Percentiles rank a stretch among this genome's conserved stretches.
phyloP scores from a whole-genome alignment of 371 early-diverging fungal genomes.

The Gilbertella persicaria region DNA sequence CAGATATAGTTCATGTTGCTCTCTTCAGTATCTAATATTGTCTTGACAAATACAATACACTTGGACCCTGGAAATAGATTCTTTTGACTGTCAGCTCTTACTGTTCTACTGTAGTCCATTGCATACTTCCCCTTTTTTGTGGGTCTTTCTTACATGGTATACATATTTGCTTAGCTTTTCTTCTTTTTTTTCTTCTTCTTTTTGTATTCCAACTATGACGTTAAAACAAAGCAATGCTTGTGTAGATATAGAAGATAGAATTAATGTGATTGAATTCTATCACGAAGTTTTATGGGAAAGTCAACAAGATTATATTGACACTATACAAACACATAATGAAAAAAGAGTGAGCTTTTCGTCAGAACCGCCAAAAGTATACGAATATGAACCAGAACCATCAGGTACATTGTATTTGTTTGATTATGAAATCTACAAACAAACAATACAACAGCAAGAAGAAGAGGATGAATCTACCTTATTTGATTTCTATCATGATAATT shows the following conservation, averaged over 20 bases:
- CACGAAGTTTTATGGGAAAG: conserved; percentile 18
- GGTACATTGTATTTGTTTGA: too few species aligned
- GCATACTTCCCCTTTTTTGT: not conserved
- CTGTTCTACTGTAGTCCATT: too few species aligned
- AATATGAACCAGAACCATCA: conserved; percentile 23
- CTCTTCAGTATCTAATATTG: too few species aligned
- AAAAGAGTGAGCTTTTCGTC: conserved; percentile 15
- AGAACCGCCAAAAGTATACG: conserved; percentile 14
- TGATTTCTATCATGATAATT: conserved; percentile 2
- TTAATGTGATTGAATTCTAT: conserved; percentile 19
- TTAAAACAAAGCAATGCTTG: not conserved
- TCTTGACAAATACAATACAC: too few species aligned
- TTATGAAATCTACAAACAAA: not conserved
- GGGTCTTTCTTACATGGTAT: not conserved
- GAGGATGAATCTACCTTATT: too few species aligned
- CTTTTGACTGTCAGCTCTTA: too few species aligned
- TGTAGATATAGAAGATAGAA: not conserved
- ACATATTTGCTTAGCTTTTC: not conserved
- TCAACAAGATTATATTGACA: conserved; percentile 4
- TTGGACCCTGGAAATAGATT: too few species aligned
- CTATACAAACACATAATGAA: not conserved
- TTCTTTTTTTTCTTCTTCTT: not conserved
- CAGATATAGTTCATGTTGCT: too few species aligned
- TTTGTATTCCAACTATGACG: not conserved
- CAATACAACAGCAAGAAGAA: not conserved